Evolutionary conservation across 768 basidiomycete species (phyloP).

Genomic region (Pluteus cervinus): DNA sequence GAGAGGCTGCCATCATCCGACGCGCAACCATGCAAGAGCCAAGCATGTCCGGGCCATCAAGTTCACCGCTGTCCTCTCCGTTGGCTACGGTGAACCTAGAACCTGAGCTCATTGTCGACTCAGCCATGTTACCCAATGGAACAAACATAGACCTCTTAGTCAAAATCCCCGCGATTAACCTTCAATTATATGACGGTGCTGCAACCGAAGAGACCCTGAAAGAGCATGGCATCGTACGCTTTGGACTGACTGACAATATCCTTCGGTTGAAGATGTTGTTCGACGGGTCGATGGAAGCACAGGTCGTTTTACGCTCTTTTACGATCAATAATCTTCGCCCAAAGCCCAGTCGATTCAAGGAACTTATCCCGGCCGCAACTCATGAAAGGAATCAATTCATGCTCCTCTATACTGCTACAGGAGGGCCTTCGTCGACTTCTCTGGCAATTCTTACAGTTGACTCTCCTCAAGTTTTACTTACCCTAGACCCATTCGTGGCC

Average conservation of each 20-base stretch:
- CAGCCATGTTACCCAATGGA: conserved; percentile 18
- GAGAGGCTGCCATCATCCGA: conserved; percentile 15
- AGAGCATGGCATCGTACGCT: conserved; percentile 78
- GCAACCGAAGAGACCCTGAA: conserved; percentile 57
- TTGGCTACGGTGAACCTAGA: conserved; percentile 34
- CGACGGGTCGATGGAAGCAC: conserved; percentile 81
- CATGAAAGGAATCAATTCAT: conserved; percentile 91
- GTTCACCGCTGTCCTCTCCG: conserved; percentile 12
- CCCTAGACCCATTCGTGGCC: conserved; percentile 86
- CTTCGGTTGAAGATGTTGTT: conserved; percentile 78
- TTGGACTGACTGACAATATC: conserved; percentile 75
- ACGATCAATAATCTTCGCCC: conserved; percentile 86
- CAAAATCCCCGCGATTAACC: conserved; percentile 60
- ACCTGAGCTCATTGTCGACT: conserved; percentile 49
- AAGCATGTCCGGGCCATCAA: conserved; percentile 8
- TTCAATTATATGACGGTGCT: conserved; percentile 77
- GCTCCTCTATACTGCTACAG: conserved; percentile 80
- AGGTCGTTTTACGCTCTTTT: conserved; percentile 84
- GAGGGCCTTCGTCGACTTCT: conserved; percentile 47
- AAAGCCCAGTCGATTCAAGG: conserved; percentile 79
- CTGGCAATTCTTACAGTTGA: conserved; percentile 87
- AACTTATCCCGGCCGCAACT: conserved; percentile 89
- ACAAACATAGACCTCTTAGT: conserved; percentile 78
- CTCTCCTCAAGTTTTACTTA: conserved; percentile 88
- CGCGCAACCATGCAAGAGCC: conserved; percentile 1